Conservation (phyloP, 768 basidiomycete genomes). For the Lentinula sp. region DNA sequence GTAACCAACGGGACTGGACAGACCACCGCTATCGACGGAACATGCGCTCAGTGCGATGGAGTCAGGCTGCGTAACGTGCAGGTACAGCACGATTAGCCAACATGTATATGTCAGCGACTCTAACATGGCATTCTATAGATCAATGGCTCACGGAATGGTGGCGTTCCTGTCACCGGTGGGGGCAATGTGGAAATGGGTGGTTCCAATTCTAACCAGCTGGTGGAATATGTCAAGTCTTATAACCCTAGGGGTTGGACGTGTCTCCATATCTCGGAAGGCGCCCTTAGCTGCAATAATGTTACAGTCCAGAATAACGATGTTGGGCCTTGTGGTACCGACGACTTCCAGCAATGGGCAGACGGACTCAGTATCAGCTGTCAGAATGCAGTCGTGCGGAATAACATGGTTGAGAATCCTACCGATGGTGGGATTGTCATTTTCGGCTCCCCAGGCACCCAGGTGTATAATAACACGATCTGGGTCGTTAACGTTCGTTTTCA, state of each 20-base stretch:
- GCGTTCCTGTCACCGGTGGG: constrained; percentile 49
- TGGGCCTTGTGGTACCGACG: constrained; percentile 66
- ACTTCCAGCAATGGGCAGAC: constrained; percentile 74
- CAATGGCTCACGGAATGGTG: constrained; percentile 61
- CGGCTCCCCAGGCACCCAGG: constrained; percentile 64
- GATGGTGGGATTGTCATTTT: constrained; percentile 80
- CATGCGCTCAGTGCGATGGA: constrained; percentile 52
- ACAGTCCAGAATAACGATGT: constrained; percentile 80
- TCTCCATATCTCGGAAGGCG: constrained; percentile 70
- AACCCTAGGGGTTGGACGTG: constrained; percentile 83
- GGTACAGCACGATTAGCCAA: constrained; percentile 26
- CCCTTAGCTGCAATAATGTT: constrained; percentile 54
- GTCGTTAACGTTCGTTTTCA: constrained; percentile 48
- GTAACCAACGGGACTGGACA: constrained; percentile 58
- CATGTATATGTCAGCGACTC: not conserved
- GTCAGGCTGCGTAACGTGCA: constrained; percentile 69
- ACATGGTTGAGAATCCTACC: constrained; percentile 66
- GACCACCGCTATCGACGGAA: constrained; percentile 67
- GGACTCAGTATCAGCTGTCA: constrained; percentile 72
- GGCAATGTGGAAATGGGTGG: constrained; percentile 88
- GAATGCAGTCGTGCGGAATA: constrained; percentile 57
- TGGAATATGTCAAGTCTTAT: constrained; percentile 72
- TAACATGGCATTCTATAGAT: constrained; percentile 36
- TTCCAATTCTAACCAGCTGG: constrained; percentile 58
- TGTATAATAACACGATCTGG: constrained; percentile 77